phyloP scores from a whole-genome alignment of 2,329 filamentous ascomycete species.

The Blumeriella jaapii region DNA sequence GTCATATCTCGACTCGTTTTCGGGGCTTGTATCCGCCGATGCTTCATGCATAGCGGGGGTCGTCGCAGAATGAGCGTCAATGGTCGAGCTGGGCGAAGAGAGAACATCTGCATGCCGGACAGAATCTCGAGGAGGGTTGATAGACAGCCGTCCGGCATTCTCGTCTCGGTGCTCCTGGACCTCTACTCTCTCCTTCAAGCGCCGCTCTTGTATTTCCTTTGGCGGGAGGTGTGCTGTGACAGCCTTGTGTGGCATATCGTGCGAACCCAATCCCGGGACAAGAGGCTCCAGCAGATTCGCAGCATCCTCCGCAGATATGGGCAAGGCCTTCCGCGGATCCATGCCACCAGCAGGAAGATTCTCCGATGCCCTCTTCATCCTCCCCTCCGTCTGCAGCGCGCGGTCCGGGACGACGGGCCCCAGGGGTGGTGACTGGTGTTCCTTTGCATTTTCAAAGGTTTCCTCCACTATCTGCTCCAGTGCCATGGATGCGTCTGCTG shows the following conservation, averaged over 20 bases:
- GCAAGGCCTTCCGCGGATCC: conserved; percentile 24
- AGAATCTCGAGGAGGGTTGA: conserved; percentile 29
- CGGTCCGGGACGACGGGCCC: conserved; percentile 10
- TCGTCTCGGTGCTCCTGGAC: conserved; percentile 25
- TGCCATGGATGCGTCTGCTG: conserved; percentile 15
- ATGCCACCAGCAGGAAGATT: conserved; percentile 24
- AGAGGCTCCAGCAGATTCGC: conserved; percentile 23
- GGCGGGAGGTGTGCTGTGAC: conserved; percentile 35
- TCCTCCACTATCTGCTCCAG: conserved; percentile 19
- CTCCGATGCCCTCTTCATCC: conserved; percentile 17
- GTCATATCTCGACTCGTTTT: conserved; percentile 50
- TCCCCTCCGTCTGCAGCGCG: conserved; percentile 20
- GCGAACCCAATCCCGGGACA: conserved; percentile 14
- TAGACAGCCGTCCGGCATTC: conserved; percentile 23
- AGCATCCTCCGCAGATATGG: conserved; percentile 28
- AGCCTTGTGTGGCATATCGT: conserved; percentile 21
- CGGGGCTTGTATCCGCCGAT: conserved; percentile 65
- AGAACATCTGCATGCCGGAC: conserved; percentile 33
- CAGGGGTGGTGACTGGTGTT: conserved; percentile 7
- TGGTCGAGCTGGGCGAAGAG: conserved; percentile 52
- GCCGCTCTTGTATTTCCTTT: conserved; percentile 37
- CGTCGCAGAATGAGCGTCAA: conserved; percentile 56
- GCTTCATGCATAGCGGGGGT: conserved; percentile 58
- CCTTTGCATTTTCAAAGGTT: conserved; percentile 15
- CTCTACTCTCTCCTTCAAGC: conserved; percentile 31